Evolutionary conservation across 2,329 filamentous ascomycete species (phyloP).

Genomic region (Paraphoma chrysanthemicola): DNA sequence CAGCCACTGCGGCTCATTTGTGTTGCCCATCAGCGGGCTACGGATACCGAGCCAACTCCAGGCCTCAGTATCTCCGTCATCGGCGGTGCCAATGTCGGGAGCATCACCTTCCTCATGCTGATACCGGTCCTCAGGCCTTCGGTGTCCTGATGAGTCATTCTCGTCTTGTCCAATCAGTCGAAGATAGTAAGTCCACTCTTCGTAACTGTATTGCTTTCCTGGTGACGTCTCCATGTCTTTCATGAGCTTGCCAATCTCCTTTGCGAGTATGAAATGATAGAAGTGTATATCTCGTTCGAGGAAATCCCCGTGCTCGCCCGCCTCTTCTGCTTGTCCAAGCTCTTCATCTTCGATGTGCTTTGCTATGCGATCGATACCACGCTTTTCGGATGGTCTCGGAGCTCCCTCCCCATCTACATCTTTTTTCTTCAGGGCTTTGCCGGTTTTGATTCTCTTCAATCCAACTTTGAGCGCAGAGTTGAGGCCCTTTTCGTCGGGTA

Average conservation of each 20-base stretch:
- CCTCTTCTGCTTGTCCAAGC: constrained; percentile 50
- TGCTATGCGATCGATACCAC: constrained; percentile 41
- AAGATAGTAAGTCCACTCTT: constrained; percentile 50
- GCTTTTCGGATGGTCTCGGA: constrained; percentile 16
- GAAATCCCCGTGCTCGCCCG: constrained; percentile 51
- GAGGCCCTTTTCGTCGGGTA: constrained; percentile 58
- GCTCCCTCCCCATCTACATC: constrained; percentile 11
- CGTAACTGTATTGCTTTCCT: constrained; percentile 47
- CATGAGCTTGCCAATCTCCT: constrained; percentile 54
- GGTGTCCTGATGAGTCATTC: constrained; percentile 46
- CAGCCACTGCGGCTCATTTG: constrained; percentile 76
- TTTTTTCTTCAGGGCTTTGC: constrained; percentile 24
- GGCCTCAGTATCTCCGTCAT: constrained; percentile 58
- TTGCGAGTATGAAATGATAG: constrained; percentile 57
- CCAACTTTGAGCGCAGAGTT: constrained; percentile 42
- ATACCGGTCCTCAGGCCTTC: constrained; percentile 32
- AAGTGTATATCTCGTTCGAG: constrained; percentile 59
- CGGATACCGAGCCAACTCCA: constrained; percentile 79
- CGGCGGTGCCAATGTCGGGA: constrained; percentile 41
- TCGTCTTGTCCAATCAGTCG: constrained; percentile 50
- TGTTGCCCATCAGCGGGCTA: constrained; percentile 73
- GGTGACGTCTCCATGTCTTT: constrained; percentile 50
- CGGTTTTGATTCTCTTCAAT: constrained; percentile 29
- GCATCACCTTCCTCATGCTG: constrained; percentile 23
- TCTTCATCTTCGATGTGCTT: constrained; percentile 52